Percentiles rank a stretch among this genome's conserved stretches.
Evolutionary conservation across 2,329 filamentous ascomycete genomes (phyloP).

Genomic region (Scytalidium lignicola): DNA sequence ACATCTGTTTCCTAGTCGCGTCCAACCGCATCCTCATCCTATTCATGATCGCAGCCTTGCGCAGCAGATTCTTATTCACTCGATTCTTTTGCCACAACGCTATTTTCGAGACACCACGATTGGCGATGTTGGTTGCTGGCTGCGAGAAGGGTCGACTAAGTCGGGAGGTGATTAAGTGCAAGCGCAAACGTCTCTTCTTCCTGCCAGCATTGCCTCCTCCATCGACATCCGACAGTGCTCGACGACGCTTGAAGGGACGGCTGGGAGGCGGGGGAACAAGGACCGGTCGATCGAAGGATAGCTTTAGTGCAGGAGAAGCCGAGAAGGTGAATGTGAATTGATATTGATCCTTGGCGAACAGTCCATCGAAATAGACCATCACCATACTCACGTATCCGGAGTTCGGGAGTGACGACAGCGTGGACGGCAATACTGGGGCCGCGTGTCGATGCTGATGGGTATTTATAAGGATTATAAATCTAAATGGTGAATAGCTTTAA

Average conservation of each 20-base stretch:
- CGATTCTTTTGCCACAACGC: conserved; percentile 41
- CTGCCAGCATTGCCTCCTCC: conserved; percentile 23
- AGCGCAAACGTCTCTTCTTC: conserved; percentile 64
- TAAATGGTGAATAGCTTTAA: no score
- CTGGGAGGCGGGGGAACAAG: conserved; percentile 12
- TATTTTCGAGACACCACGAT: conserved; percentile 45
- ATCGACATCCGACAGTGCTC: conserved; percentile 29
- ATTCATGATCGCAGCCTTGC: conserved; percentile 64
- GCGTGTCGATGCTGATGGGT: neutral
- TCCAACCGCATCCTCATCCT: conserved; percentile 45
- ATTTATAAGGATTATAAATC: neutral
- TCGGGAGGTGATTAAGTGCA: conserved; percentile 62
- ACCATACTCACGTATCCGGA: conserved; percentile 25
- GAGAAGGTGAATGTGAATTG: conserved; percentile 33
- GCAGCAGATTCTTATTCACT: conserved; percentile 44
- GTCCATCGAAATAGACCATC: conserved; percentile 17
- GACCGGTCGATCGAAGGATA: conserved; percentile 29
- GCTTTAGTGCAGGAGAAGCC: conserved; percentile 25
- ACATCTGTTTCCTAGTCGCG: conserved; percentile 18
- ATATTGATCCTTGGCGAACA: conserved; percentile 10
- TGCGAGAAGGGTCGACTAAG: conserved; percentile 65
- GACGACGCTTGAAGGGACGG: conserved; percentile 25
- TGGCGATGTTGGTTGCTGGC: conserved; percentile 64
- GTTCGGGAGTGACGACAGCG: neutral
- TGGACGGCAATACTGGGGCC: neutral